Evolutionary conservation across 129 eudicot genomes (phyloP), one percentile per base, ranked within the genome.

Genomic region (Flaveria robusta): DNA sequence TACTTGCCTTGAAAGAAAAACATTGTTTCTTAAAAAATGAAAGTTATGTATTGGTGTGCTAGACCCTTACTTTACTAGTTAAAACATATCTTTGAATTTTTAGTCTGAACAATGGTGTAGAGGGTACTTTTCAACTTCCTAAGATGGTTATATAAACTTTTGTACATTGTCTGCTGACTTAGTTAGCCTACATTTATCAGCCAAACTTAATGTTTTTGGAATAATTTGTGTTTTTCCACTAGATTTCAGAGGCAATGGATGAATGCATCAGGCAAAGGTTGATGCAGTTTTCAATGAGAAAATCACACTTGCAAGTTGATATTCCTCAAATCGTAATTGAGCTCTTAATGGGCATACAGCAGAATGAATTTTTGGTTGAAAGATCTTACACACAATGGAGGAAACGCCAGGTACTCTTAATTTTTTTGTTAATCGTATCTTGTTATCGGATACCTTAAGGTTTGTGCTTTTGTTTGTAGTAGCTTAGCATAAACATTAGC

Each of bases 181-280:
- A 49, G 4, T 70, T 68, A 39, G 79, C 64, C 7, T 34, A 5
- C 39, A 50, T 50, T 50, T 16, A 8, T 70, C 63, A 39, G 77
- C 37, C 66, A 63, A 75, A 66, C n/a, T n/a, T 4, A 6, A 19
- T 27, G 23, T 60, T 68, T 52, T 59, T 24, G 27, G 46, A 66
- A 52, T 51, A 34, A 68, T 71, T 8, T 5, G 64, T 62, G 50
- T 15, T 26, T 67, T 66, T 73, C 70, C 23, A 29, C 79, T 79
- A 94, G 99, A 82, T 91, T 55, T 91, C 99, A 78, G 99, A 91
- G 82, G 84, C 90, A 62, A 83, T 85, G 89, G 96, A 89, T 87
- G 75, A 78, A 66, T 71, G 91, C 79, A 80, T 86, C 59, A 86
- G 94, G 90, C 90, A 88, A 68, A 86, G 83, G 47, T 60, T 92